Conservation (phyloP, 192 early-diverging fungal species). For the Obelidium mucronatum region DNA sequence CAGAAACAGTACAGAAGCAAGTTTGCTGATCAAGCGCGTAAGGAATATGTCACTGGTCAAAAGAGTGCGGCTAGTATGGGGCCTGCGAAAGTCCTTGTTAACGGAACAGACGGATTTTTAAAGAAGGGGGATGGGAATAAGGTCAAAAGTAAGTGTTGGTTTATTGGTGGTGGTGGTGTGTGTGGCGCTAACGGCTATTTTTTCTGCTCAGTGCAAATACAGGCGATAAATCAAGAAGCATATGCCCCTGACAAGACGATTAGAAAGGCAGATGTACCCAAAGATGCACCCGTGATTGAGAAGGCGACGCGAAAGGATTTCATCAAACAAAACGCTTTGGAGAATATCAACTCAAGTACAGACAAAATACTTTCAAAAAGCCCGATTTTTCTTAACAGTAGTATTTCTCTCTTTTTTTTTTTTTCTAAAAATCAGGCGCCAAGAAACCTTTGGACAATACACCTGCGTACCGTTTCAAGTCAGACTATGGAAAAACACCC, state of each 20-base stretch:
- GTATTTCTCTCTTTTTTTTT: not conserved
- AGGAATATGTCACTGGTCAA: slow-evolving; percentile 46
- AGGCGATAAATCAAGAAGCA: not conserved
- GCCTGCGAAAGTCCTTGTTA: slow-evolving; percentile 47
- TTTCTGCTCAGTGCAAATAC: not conserved
- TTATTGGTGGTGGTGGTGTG: not conserved
- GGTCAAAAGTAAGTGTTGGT: slow-evolving; percentile 26
- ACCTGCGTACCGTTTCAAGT: slow-evolving; percentile 48
- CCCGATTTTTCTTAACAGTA: too few relatives aligned
- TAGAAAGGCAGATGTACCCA: slow-evolving; percentile 59
- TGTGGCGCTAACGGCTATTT: not conserved
- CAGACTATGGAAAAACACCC: slow-evolving; percentile 57
- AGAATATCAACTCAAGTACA: slow-evolving; percentile 65
- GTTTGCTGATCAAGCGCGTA: slow-evolving; percentile 52
- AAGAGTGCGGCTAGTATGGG: slow-evolving; percentile 64
- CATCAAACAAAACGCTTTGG: slow-evolving; percentile 57
- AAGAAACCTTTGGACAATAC: slow-evolving; percentile 43
- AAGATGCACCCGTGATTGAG: slow-evolving; percentile 38
- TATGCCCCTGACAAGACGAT: slow-evolving; percentile 42
- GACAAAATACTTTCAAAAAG: not conserved
- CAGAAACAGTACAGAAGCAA: slow-evolving; percentile 50
- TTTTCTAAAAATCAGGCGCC: slow-evolving; percentile 34
- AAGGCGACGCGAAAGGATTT: slow-evolving; percentile 57
- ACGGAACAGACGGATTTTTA: slow-evolving; percentile 48
- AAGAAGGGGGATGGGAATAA: slow-evolving; percentile 54